Conservation (phyloP, 2,329 filamentous ascomycete genomes). For the Clonostachys byssicola region DNA sequence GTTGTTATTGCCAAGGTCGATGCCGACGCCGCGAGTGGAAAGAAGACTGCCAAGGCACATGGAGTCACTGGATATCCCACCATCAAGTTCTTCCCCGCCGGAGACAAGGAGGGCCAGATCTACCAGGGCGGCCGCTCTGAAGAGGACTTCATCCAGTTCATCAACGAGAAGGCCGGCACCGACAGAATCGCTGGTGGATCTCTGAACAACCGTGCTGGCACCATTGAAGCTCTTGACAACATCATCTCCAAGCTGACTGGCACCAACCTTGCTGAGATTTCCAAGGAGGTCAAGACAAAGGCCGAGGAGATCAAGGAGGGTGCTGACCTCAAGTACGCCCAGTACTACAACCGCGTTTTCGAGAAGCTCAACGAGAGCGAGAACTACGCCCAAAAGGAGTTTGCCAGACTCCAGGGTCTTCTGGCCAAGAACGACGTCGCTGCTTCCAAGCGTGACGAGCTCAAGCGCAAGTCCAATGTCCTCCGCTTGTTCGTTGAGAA, state of each 20-base stretch:
- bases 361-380: slow-evolving; percentile 78
- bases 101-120: slow-evolving; percentile 63
- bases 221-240: slow-evolving; percentile 72
- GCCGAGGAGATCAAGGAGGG: slow-evolving; percentile 60
- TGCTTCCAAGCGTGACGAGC: slow-evolving; percentile 82
- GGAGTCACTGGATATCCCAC: slow-evolving; percentile 87
- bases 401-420: slow-evolving; percentile 73
- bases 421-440: slow-evolving; percentile 83
- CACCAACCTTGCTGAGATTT: slow-evolving; percentile 56
- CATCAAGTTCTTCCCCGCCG: slow-evolving; percentile 95
- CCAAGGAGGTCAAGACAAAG: slow-evolving; percentile 68
- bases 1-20: slow-evolving; percentile 95
- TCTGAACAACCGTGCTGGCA: slow-evolving; percentile 75
- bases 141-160: slow-evolving; percentile 69
- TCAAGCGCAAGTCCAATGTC: slow-evolving; percentile 84
- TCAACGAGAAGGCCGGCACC: slow-evolving; percentile 88
- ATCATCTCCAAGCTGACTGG: slow-evolving; percentile 72
- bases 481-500: slow-evolving; percentile 70
- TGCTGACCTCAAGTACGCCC: slow-evolving; percentile 70
- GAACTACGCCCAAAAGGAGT: slow-evolving; percentile 80
- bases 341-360: slow-evolving; percentile 92
- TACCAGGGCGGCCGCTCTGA: slow-evolving; percentile 79
- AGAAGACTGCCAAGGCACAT: slow-evolving; percentile 70
- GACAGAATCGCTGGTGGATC: slow-evolving; percentile 79
- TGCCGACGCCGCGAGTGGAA: slow-evolving; percentile 82